Evolutionary conservation across 139 green algal species (phyloP).

Genomic region (Nannochloris sp.): DNA sequence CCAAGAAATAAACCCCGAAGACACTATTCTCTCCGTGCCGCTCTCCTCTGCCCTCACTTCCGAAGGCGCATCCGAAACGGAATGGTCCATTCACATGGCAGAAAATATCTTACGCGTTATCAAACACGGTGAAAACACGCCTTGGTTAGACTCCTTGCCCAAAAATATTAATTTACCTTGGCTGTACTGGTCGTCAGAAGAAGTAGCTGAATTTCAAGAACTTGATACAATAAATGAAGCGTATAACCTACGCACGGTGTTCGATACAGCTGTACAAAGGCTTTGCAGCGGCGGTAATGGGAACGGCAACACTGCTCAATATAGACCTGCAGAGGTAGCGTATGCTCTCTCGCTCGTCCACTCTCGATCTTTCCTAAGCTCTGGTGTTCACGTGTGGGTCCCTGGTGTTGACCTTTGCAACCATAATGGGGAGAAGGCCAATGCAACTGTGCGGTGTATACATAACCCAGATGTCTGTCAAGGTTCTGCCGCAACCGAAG

Average conservation of each 20-base stretch:
- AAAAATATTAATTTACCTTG: neutral
- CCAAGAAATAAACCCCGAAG: constrained; percentile 2
- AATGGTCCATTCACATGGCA: neutral
- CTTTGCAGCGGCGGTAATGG: too few relatives aligned
- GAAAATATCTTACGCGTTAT: neutral
- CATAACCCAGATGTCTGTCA: constrained; percentile 27
- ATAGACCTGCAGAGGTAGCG: neutral
- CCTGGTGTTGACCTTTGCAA: constrained; percentile 37
- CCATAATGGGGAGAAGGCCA: constrained; percentile 18
- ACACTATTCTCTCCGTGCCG: neutral
- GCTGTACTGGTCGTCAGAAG: neutral
- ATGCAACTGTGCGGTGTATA: constrained; percentile 19
- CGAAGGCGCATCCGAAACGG: neutral
- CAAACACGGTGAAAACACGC: neutral
- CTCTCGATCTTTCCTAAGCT: constrained; percentile 22
- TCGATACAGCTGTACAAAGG: neutral
- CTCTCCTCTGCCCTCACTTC: neutral
- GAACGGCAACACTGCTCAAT: neutral
- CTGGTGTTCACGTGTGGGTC: constrained; percentile 9
- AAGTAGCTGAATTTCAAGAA: neutral
- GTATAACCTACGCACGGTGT: neutral
- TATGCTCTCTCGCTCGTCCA: constrained; percentile 34
- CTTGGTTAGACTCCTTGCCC: neutral
- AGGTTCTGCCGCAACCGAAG: constrained; percentile 13
- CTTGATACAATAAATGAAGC: neutral